Evolutionary conservation across 2,329 filamentous ascomycete genomes (phyloP), one percentile per base, ranked within the genome.

Genomic region (Eutypa lata): DNA sequence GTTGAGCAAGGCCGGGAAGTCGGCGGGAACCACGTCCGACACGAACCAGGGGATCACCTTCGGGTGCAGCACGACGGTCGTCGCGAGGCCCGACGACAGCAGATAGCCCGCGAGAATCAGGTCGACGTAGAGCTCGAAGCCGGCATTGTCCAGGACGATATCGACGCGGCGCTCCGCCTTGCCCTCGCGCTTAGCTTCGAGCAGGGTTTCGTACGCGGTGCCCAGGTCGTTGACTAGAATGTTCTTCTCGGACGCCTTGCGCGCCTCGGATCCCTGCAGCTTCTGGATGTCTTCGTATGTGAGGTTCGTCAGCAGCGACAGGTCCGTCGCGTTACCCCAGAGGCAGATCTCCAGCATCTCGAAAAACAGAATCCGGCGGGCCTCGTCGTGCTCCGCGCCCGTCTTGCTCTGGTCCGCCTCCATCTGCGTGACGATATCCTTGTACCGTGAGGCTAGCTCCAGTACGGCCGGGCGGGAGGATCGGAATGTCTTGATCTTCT

Each of bases 1-100:
- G 57, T 82, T 85, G 49, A 99, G 82, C 2, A 97, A 81, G n/a
- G 87, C 85, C 1, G 78, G 80, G 63, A 97, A 97, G 72, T 99
- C 94, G 40, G 77, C 80, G 0, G 93, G 92, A 11, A 96, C 73
- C 3, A 97, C 94, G 65, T 99, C 94, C 1, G 91, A 97, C 47
- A 99, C 94, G 68, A 97, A 99, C 94, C 94, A 99, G 1, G 94
- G 94, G 53, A 99, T 92, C 21, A 86, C 87, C 75, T 99, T 99
- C 49, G 94, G 92, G 65, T 96, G 92, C 10, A 99, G 81, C 19
- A 97, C 86, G 14, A 99, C 80, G 22, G 85, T 84, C 0, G 92
- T 97, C 0, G 94, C 94, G 6, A 99, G 83, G 0, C 88, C 90
- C 0, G 91, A 80, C 0, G 90, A 86, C 7, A 99, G 79, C 14